Base-by-base conservation (phyloP, 169 alveolate genomes). In the Plasmodium vinckei region DNA sequence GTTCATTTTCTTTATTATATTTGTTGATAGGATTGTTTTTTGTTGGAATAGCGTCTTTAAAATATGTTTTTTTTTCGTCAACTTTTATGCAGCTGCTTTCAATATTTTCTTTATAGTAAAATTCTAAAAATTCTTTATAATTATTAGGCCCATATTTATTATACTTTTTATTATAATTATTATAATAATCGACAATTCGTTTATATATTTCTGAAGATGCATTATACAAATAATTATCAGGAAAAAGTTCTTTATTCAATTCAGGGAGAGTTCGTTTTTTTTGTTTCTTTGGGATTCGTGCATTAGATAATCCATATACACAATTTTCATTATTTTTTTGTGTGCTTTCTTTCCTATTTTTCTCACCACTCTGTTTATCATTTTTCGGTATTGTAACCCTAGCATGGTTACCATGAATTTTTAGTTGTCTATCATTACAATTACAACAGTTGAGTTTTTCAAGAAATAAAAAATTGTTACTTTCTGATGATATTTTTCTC, bases 131-230 rank as follows among this genome's bases (percentile, higher is more conserved):
- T 15, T 77, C 51, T 1, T 13, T 42, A 77, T 77, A 63, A 47
- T 77, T 77, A 15, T 77, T 10, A 15, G 89, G 90, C 4, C 90
- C 90, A 53, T 19, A 82, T 33, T 12, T 13, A 10, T 33, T 47
- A 17, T 47, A 65, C 15, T 49, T 33, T 60, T 53, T 13, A 19
- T 56, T 19, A 23, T 82, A 67, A 33, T 65, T n/a, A 1, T 82
- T 51, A 57, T 82, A 82, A 60, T 82, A 82, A 9, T 19, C 9
- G 0, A 82, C 65, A 53, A 82, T 82, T 17, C 90, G 33, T 12
- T 67, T 59, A 51, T 82, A 82, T 33, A 82, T 82, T 33, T 82
- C 84, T n/a, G 21, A 13, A 27, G 72, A 39, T n/a, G 67, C 67
- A 19, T 54, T 39, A 47, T 82, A 61, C 25, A 82, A 67, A 54